Conservation (phyloP, 2,329 filamentous ascomycete genomes). For the Monosporascus sp. region DNA sequence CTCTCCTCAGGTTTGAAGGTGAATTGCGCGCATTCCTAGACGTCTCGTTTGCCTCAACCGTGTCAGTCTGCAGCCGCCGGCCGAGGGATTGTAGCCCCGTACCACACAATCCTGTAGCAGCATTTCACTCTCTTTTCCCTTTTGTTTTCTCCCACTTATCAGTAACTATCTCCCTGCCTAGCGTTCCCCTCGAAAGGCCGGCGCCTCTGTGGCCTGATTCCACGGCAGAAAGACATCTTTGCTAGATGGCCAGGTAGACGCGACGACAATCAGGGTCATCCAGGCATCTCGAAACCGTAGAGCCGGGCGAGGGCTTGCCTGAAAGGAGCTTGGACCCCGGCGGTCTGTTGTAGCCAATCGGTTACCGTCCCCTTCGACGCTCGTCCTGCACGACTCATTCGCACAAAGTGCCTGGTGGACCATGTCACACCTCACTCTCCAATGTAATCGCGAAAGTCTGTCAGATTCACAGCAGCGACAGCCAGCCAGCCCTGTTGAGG, state of each 20-base stretch:
- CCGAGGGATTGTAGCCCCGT: too few relatives aligned
- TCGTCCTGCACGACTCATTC: slow-evolving; percentile 7
- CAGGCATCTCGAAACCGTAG: slow-evolving; percentile 35
- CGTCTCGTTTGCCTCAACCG: too few relatives aligned
- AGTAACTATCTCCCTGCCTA: background rate
- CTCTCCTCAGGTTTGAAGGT: background rate
- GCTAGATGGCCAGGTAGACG: slow-evolving; percentile 28
- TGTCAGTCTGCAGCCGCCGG: too few relatives aligned
- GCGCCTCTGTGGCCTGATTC: background rate
- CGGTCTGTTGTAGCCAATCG: slow-evolving; percentile 21
- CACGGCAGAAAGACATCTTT: background rate
- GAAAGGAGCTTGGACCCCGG: slow-evolving; percentile 6
- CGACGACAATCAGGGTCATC: slow-evolving; percentile 44
- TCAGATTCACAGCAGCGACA: slow-evolving; percentile 24
- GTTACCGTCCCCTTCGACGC: slow-evolving; percentile 19
- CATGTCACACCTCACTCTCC: slow-evolving; percentile 50
- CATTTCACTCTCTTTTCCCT: too few relatives aligned
- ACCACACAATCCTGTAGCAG: too few relatives aligned
- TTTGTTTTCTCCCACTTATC: too few relatives aligned
- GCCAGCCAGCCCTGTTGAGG: slow-evolving; percentile 25
- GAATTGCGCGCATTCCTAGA: too few relatives aligned
- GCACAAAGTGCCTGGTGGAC: slow-evolving; percentile 33
- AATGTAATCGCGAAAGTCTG: slow-evolving; percentile 35
- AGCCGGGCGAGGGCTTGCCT: slow-evolving; percentile 14
- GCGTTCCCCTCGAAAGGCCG: background rate